Base-by-base conservation (phyloP, 352 stramenopile genomes). In the Globisporangium alternatum region DNA sequence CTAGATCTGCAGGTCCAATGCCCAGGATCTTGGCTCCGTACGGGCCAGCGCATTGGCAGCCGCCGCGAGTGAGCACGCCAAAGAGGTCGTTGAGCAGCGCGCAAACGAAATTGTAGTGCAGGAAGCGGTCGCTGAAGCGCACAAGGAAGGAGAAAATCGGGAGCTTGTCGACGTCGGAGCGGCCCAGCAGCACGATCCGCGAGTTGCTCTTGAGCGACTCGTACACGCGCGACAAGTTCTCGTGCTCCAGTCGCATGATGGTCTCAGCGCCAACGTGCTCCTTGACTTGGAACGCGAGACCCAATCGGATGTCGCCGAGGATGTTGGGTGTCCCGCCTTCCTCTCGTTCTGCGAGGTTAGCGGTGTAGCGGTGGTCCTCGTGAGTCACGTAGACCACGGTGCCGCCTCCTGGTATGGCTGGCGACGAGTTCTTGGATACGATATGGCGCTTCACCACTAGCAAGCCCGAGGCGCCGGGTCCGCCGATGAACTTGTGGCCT, bases 91-190 rank as follows among this genome's bases (percentile, higher is more conserved):
- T 99, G 2, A 99, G 75, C 53, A n/a, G n/a, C n/a, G n/a, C n/a
- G n/a, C n/a, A n/a, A n/a, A n/a, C n/a, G n/a, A n/a, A n/a, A 99
- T 99, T 98, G 78, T 98, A 99, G 72, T 99, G 97, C 43, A 99
- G 71, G 72, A 98, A 98, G 17, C 90, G 65, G 31, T 85, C 71
- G 0, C 83, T 81, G 39, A 83, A 95, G 35, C 85, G 83, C 35
- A 99, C 83, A 12, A 99, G 71, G 63, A 99, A 98, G 2, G 95
- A 98, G 69, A 98, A 97, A 30, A 98, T 96, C 1, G 96, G 95
- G n/a, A 99, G 76, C 33, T 93, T 64, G 13, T 75, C 73, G 28
- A 73, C 62, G 13, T 70, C 69, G 60, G 86, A 67, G 19, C 76
- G 67, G 0, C 95, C 96, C 2, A 99, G 75, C n/a, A 99, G 57